A percentile compares a stretch with the other conserved stretches of the same genome.
phyloP scores from a whole-genome alignment of 192 early-diverging fungal genomes.

The Coemansia sp. region DNA sequence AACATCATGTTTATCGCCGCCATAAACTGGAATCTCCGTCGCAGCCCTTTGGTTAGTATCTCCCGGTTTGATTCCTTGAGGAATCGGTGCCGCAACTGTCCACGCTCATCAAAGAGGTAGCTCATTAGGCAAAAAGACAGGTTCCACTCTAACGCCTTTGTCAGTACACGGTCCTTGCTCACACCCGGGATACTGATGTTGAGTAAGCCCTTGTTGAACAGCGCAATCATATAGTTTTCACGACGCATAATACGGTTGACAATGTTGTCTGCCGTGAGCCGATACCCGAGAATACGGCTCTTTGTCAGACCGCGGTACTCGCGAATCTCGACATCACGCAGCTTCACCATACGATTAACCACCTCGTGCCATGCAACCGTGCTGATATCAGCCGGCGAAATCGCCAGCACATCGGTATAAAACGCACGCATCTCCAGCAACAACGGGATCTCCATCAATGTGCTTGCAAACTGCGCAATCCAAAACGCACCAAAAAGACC shows the following conservation, averaged over 20 bases:
- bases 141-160: constrained; percentile 90
- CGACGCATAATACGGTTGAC: constrained; percentile 94
- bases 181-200: constrained; percentile 70
- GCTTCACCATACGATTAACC: constrained; percentile 65
- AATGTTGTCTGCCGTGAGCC: constrained; percentile 68
- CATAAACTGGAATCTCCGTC: constrained; percentile 82
- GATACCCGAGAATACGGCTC: constrained; percentile 50
- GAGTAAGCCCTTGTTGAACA: constrained; percentile 91
- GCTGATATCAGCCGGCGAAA: constrained; percentile 76
- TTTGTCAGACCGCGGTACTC: constrained; percentile 48
- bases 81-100: constrained; percentile 77
- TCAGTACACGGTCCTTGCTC: constrained; percentile 62
- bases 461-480: constrained; percentile 65
- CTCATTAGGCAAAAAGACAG: constrained; percentile 79
- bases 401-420: constrained; percentile 72
- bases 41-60: constrained; percentile 63
- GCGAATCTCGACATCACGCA: constrained; percentile 63
- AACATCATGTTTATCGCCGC: constrained; percentile 79
- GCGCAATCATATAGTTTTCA: constrained; percentile 95
- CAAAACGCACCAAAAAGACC: constrained; percentile 69
- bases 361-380: constrained; percentile 86
- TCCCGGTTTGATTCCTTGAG: constrained; percentile 66
- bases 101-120: constrained; percentile 86
- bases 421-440: constrained; percentile 83
- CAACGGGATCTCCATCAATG: constrained; percentile 65